These are phyloP conservation scores for Tetradesmus obliquus DNA, from an alignment of 139 green algal genomes.

Conservation along the genomic window DNA sequence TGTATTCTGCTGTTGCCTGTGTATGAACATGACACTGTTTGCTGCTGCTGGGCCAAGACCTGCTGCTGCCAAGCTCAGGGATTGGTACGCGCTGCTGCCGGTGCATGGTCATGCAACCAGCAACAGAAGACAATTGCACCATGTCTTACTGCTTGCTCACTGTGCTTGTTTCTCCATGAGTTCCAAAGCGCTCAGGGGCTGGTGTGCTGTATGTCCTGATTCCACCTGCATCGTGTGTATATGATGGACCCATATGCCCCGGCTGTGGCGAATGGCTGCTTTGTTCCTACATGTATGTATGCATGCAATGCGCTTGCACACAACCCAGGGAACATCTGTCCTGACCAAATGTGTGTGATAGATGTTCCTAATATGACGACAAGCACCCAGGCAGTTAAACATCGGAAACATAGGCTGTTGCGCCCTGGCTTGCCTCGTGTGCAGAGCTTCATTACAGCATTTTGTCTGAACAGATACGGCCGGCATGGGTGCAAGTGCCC, in stretches of 20 bases:
- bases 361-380: neutral
- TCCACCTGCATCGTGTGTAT: slow-evolving; percentile 13
- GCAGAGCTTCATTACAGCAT: neutral
- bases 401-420: neutral
- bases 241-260: neutral
- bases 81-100: neutral
- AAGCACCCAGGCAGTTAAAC: neutral
- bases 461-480: neutral
- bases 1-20: neutral
- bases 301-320: neutral
- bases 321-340: neutral
- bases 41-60: neutral
- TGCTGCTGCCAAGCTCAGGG: neutral
- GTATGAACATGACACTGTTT: neutral
- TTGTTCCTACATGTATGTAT: slow-evolving; percentile 12
- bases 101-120: neutral
- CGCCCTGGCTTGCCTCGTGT: neutral
- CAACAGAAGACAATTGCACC: neutral
- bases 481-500: neutral
- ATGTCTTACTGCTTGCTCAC: neutral
- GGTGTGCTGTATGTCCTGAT: neutral
- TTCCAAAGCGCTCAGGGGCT: neutral
- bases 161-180: neutral
- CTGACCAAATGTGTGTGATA: neutral
- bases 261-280: neutral